Conservation (phyloP, 2,329 filamentous ascomycete species). For the Paecilomyces sp. region DNA sequence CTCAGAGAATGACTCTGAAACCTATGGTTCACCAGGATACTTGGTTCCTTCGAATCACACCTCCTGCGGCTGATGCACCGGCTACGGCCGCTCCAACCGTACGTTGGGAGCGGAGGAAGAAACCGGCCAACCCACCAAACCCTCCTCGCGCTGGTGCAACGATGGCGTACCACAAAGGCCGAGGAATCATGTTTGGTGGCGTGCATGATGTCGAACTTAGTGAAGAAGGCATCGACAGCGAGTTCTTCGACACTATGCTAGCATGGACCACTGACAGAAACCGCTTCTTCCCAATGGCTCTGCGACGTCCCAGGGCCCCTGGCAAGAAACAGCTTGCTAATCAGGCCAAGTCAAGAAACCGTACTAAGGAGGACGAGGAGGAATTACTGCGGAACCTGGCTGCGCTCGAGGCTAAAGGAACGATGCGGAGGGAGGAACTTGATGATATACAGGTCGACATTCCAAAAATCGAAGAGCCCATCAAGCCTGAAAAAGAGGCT, state of each 20-base stretch:
- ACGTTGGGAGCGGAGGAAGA: slow-evolving; percentile 89
- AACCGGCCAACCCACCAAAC: slow-evolving; percentile 78
- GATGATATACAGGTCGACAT: slow-evolving; percentile 31
- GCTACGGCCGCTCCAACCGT: slow-evolving; percentile 62
- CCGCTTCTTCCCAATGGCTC: slow-evolving; percentile 75
- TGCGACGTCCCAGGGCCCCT: slow-evolving; percentile 66
- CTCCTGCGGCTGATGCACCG: slow-evolving; percentile 60
- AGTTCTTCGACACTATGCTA: slow-evolving; percentile 89
- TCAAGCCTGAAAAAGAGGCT: slow-evolving; percentile 49
- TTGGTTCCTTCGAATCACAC: slow-evolving; percentile 79
- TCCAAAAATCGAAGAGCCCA: slow-evolving; percentile 46
- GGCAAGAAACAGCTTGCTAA: slow-evolving; percentile 51
- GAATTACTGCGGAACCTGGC: slow-evolving; percentile 82
- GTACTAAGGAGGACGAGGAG: slow-evolving; percentile 84
- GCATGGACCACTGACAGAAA: slow-evolving; percentile 96
- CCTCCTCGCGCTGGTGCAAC: slow-evolving; percentile 81
- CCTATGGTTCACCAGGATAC: slow-evolving; percentile 92
- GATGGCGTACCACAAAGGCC: slow-evolving; percentile 89
- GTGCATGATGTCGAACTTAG: slow-evolving; percentile 88
- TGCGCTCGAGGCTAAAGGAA: slow-evolving; percentile 69
- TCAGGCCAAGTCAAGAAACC: slow-evolving; percentile 48
- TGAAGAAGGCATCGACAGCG: slow-evolving; percentile 92
- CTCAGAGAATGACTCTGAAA: slow-evolving; percentile 64
- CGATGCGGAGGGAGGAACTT: slow-evolving; percentile 47
- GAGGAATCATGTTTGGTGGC: slow-evolving; percentile 88